Evolutionary conservation across 495 filamentous ascomycete species (phyloP).

Genomic region (Neurospora sp.): DNA sequence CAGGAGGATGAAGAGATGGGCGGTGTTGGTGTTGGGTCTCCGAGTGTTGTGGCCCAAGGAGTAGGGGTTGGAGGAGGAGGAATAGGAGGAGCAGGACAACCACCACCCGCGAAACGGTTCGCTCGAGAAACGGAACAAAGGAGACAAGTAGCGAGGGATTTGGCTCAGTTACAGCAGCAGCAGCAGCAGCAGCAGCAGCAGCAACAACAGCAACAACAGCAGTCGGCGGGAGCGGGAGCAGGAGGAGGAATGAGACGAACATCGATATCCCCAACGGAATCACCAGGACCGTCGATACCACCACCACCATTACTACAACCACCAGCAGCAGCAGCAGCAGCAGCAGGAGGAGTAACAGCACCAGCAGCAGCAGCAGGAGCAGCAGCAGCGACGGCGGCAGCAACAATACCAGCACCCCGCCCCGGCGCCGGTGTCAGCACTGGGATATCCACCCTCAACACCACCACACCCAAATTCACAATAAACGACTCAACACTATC

Average conservation of each 20-base stretch:
- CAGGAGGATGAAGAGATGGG: constrained; percentile 3
- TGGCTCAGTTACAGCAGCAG: not conserved
- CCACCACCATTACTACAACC: not conserved
- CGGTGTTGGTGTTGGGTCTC: not conserved
- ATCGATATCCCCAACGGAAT: not conserved
- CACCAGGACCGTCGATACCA: not conserved
- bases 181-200: not conserved
- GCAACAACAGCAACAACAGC: too few species aligned
- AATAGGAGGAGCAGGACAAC: not conserved
- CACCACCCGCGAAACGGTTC: not conserved
- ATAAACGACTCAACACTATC: constrained; percentile 14
- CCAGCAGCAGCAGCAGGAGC: not conserved
- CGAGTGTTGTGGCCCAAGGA: not conserved
- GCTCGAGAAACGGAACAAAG: not conserved
- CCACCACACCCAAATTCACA: not conserved
- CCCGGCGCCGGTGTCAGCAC: not conserved
- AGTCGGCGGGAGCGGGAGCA: not conserved
- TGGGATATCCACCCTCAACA: not conserved
- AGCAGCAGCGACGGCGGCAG: not conserved
- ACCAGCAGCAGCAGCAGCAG: not conserved
- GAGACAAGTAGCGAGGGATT: not conserved
- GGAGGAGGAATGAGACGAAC: not conserved
- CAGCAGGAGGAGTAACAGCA: too few species aligned
- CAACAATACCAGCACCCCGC: not conserved
- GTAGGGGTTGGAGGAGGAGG: not conserved